A percentile compares a stretch with the other conserved stretches of the same genome.
Conservation (phyloP, 805 yeast genomes). For the Ogataea nitratoaversa region DNA sequence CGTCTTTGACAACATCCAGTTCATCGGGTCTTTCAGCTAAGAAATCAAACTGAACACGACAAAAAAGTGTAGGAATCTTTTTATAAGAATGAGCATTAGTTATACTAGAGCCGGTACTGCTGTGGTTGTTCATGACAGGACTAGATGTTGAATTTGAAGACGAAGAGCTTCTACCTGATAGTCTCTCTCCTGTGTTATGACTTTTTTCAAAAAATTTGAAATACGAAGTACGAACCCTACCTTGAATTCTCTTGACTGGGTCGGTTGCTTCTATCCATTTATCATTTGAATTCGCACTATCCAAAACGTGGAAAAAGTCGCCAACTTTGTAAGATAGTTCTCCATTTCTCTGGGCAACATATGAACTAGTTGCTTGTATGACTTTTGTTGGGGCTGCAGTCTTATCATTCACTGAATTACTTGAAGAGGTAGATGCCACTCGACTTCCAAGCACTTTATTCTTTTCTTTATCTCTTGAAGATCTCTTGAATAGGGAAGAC, state of each 20-base stretch:
- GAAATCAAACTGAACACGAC: slow-evolving; percentile 82
- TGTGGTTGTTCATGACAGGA: slow-evolving; percentile 9
- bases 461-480: slow-evolving; percentile 29
- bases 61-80: slow-evolving; percentile 51
- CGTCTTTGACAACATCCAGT: slow-evolving; percentile 78
- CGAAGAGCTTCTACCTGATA: slow-evolving; percentile 4
- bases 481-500: slow-evolving; percentile 29
- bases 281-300: slow-evolving; percentile 40
- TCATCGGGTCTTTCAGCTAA: slow-evolving; percentile 83
- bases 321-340: slow-evolving; percentile 78
- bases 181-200: slow-evolving; percentile 33
- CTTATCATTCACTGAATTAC: slow-evolving; percentile 12
- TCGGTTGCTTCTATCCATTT: slow-evolving; percentile 86
- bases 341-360: slow-evolving; percentile 73
- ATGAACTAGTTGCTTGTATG: slow-evolving; percentile 75
- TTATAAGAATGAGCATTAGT: slow-evolving; percentile 28
- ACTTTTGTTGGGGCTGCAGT: slow-evolving; percentile 72
- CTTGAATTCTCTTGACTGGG: slow-evolving; percentile 71
- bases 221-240: slow-evolving; percentile 82
- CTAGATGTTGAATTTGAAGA: slow-evolving; percentile 18
- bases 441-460: slow-evolving; percentile 18
- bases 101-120: slow-evolving; percentile 1
- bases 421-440: slow-evolving; percentile 19
- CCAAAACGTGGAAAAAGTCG: slow-evolving; percentile 82
- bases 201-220: slow-evolving; percentile 75